phyloP scores from a whole-genome alignment of 768 basidiomycete genomes.

The Dictyophora rubrovolvata region DNA sequence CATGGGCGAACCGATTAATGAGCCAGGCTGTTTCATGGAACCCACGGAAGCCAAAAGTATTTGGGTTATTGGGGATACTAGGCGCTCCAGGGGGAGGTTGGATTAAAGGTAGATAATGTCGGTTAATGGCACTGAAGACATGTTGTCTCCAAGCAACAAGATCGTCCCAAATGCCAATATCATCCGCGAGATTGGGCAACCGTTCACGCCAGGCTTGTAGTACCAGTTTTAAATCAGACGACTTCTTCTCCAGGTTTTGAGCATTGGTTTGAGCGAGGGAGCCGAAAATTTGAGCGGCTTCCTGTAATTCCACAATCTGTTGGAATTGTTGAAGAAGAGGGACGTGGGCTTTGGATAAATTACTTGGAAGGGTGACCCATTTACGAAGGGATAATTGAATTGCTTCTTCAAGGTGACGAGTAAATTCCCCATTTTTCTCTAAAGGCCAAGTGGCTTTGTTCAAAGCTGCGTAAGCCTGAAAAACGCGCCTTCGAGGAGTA shows the following conservation, averaged over 20 bases:
- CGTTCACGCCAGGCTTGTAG: slow-evolving; percentile 96
- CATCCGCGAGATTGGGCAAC: slow-evolving; percentile 89
- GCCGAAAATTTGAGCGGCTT: slow-evolving; percentile 90
- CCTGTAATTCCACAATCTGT: slow-evolving; percentile 95
- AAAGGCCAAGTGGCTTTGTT: slow-evolving; percentile 72
- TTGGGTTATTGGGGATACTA: slow-evolving; percentile 44
- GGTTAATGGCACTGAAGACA: slow-evolving; percentile 95
- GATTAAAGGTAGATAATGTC: slow-evolving; percentile 89
- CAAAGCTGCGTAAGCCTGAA: slow-evolving; percentile 87
- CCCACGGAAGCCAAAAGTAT: slow-evolving; percentile 87
- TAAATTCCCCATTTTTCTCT: slow-evolving; percentile 82
- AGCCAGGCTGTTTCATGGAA: slow-evolving; percentile 99
- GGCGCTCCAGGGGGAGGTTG: slow-evolving; percentile 21
- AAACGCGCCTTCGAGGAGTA: slow-evolving; percentile 94
- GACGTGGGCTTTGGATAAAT: slow-evolving; percentile 85
- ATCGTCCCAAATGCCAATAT: slow-evolving; percentile 98
- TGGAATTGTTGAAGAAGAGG: slow-evolving; percentile 96
- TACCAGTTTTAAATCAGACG: slow-evolving; percentile 90
- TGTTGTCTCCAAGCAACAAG: slow-evolving; percentile 99
- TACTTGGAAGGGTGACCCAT: slow-evolving; percentile 83
- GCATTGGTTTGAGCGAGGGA: slow-evolving; percentile 80
- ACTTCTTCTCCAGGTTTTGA: slow-evolving; percentile 87
- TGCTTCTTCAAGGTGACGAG: slow-evolving; percentile 82
- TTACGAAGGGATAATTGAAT: slow-evolving; percentile 95
- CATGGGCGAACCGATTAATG: slow-evolving; percentile 98